A percentile compares a stretch with the other conserved stretches of the same genome.
Conservation (phyloP, 192 early-diverging fungal genomes). For the Cladochytrium replicatum region DNA sequence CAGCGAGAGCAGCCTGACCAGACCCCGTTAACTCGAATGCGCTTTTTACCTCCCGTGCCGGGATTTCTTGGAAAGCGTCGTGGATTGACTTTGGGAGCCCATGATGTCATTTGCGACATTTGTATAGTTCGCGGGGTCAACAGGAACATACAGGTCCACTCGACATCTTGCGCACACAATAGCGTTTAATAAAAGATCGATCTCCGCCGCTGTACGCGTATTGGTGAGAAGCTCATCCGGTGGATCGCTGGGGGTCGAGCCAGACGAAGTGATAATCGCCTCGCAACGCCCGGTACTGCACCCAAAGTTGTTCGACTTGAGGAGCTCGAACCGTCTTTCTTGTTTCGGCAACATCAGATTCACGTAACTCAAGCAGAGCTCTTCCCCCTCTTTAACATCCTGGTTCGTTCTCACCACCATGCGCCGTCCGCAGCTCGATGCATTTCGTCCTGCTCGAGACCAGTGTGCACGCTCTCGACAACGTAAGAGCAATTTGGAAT, state of each 20-base stretch:
- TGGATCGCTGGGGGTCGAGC: conserved; percentile 4
- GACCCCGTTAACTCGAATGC: conserved; percentile 41
- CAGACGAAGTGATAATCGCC: conserved; percentile 37
- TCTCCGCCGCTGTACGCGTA: neutral
- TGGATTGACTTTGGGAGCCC: too few species aligned
- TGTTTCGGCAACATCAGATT: conserved; percentile 60
- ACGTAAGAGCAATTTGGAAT: conserved; percentile 62
- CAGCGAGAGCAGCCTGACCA: conserved; percentile 34
- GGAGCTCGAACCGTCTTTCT: conserved; percentile 59
- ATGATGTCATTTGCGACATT: conserved; percentile 30
- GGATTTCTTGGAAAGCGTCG: neutral
- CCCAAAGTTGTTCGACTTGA: conserved; percentile 63
- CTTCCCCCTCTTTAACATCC: conserved; percentile 42
- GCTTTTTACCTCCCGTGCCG: conserved; percentile 9
- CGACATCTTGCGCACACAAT: conserved; percentile 47
- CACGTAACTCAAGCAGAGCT: conserved; percentile 56
- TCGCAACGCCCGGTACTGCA: conserved; percentile 65
- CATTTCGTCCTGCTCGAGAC: too few species aligned
- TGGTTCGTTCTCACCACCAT: conserved; percentile 51
- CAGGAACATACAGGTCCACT: conserved; percentile 37
- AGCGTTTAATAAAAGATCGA: conserved; percentile 37
- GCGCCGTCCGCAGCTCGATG: conserved; percentile 31
- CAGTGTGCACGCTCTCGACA: too few species aligned
- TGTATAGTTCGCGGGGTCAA: conserved; percentile 33
- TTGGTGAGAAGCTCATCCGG: neutral